These are phyloP conservation scores for Croton setiger DNA, from an alignment of 441 rosid species.

Conservation along the genomic window DNA sequence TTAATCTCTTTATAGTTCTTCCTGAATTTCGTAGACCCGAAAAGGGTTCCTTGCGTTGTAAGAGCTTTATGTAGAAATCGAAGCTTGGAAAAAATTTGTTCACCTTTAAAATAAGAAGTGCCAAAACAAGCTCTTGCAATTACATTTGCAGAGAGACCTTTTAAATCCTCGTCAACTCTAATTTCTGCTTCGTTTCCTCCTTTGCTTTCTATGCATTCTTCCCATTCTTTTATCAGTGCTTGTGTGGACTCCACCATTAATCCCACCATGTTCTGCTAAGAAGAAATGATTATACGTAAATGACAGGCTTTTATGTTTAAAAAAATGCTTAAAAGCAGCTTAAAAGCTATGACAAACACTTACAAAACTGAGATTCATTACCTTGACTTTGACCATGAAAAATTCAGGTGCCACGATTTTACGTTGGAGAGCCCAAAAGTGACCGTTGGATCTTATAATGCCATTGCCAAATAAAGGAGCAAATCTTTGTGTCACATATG, in stretches of 20 bases:
- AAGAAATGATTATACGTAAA: too few species aligned
- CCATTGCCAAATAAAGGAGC: conserved; percentile 71
- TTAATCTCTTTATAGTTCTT: conserved; percentile 35
- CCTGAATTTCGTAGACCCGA: conserved; percentile 33
- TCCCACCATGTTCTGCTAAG: conserved; percentile 71
- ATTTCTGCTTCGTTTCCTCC: conserved; percentile 47
- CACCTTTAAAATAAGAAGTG: conserved; percentile 59
- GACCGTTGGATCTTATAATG: conserved; percentile 68
- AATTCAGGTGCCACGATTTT: conserved; percentile 73
- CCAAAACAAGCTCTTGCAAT: conserved; percentile 83
- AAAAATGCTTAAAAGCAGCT: too few species aligned
- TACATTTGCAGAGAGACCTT: conserved; percentile 64
- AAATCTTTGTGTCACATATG: conserved; percentile 58
- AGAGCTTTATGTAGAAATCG: conserved; percentile 59
- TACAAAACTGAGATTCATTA: too few species aligned
- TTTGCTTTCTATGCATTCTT: conserved; percentile 34
- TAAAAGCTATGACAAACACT: too few species aligned
- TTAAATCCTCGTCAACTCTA: conserved; percentile 60
- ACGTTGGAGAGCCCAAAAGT: conserved; percentile 64
- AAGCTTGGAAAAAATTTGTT: conserved; percentile 70
- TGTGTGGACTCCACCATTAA: conserved; percentile 60
- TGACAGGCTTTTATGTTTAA: too few species aligned
- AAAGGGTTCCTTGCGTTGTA: conserved; percentile 47
- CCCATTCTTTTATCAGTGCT: conserved; percentile 59
- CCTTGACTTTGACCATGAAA: conserved; percentile 74